A percentile compares a stretch with the other conserved stretches of the same genome.
These are phyloP conservation scores for Pelagophyceae sp. DNA, from an alignment of 352 stramenopile species.

Conservation along the genomic window DNA sequence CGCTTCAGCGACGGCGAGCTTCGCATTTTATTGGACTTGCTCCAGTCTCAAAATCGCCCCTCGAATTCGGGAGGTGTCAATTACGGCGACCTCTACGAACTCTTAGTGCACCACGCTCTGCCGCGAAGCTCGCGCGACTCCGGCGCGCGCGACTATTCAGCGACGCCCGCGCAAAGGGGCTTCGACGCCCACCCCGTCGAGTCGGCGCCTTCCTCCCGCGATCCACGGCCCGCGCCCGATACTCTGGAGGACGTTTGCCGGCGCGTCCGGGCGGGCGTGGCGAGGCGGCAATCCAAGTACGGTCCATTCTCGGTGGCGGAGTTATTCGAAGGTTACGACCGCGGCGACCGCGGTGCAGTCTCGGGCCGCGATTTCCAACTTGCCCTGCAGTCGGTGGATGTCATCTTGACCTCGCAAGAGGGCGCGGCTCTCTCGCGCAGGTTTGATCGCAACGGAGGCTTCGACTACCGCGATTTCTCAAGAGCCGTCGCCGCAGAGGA, in stretches of 20 bases:
- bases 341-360: background rate
- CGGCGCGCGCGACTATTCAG: too few species aligned
- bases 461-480: conserved; percentile 12
- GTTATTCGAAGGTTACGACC: background rate
- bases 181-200: too few species aligned
- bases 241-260: too few species aligned
- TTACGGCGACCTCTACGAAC: background rate
- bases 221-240: too few species aligned
- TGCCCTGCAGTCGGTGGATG: background rate
- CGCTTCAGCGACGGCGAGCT: background rate
- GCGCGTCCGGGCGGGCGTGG: too few species aligned
- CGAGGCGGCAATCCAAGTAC: too few species aligned
- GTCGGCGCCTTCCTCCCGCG: too few species aligned
- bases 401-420: background rate
- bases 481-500: background rate
- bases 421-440: background rate
- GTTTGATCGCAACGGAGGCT: background rate
- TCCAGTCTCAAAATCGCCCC: background rate
- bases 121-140: background rate
- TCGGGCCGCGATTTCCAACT: background rate
- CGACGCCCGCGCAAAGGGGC: too few species aligned
- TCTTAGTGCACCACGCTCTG: background rate
- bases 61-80: background rate
- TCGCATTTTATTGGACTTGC: too few species aligned
- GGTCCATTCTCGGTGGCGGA: background rate